A percentile compares a stretch with the other conserved stretches of the same genome.
phyloP scores from a whole-genome alignment of 495 filamentous ascomycete species.

The Antarctomyces pellizariae region DNA sequence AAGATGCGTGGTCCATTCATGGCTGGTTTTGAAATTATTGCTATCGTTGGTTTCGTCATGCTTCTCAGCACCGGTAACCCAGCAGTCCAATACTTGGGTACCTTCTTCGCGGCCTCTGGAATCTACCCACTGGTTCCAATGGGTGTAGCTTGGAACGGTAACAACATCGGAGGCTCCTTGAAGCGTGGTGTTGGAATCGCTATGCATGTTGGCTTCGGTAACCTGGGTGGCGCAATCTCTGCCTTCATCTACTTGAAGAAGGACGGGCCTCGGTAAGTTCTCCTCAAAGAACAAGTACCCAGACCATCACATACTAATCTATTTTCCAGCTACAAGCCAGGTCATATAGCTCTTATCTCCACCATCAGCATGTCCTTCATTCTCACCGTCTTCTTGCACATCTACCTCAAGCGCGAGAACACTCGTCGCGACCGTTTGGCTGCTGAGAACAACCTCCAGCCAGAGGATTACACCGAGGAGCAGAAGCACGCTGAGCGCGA shows the following conservation, averaged over 20 bases:
- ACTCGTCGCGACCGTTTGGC: constrained; percentile 20
- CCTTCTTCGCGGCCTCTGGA: constrained; percentile 43
- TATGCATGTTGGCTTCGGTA: constrained; percentile 64
- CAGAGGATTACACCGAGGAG: constrained; percentile 23
- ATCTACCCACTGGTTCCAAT: constrained; percentile 61
- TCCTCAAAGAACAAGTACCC: constrained; percentile 1
- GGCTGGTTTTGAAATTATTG: constrained; percentile 23
- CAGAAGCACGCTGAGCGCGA: constrained; percentile 21
- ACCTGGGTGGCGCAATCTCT: constrained; percentile 47
- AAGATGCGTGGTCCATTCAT: constrained; percentile 31
- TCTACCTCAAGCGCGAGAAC: constrained; percentile 39
- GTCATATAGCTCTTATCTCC: constrained; percentile 28
- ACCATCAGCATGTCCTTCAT: constrained; percentile 21
- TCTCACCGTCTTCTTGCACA: constrained; percentile 28
- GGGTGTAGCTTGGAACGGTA: constrained; percentile 60
- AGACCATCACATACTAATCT: background rate
- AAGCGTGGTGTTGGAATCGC: constrained; percentile 61
- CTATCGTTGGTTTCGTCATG: constrained; percentile 43
- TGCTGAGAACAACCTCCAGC: constrained; percentile 16
- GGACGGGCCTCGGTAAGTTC: constrained; percentile 33
- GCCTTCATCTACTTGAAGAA: constrained; percentile 41
- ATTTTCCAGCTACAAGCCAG: constrained; percentile 9
- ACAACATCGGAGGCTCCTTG: constrained; percentile 60
- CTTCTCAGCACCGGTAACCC: constrained; percentile 29
- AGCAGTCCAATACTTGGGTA: constrained; percentile 49